These are phyloP conservation scores for Neurospora sp. DNA, from an alignment of 495 filamentous ascomycete genomes.

Conservation along the genomic window DNA sequence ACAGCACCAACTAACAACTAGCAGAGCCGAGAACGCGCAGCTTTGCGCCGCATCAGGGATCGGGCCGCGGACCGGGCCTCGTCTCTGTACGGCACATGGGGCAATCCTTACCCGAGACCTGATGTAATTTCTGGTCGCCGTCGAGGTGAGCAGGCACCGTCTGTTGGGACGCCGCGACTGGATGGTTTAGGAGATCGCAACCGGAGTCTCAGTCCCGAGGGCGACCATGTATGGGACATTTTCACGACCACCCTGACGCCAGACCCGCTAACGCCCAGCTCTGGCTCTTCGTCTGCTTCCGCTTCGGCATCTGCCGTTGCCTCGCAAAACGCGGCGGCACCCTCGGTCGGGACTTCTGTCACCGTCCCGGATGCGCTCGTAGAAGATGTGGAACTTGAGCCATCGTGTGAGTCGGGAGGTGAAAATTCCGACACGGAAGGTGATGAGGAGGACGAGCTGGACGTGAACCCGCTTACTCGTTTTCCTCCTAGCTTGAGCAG, in stretches of 20 bases:
- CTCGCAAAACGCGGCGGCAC: slow-evolving; percentile 23
- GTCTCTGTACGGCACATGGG: background rate
- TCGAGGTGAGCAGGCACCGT: background rate
- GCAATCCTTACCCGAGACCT: background rate
- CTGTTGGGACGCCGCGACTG: slow-evolving; percentile 14
- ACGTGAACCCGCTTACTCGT: slow-evolving; percentile 17
- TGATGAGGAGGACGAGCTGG: slow-evolving; percentile 23
- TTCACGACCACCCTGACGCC: slow-evolving; percentile 70
- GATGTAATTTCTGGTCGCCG: background rate
- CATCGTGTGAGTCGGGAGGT: slow-evolving; percentile 28
- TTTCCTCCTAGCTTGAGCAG: slow-evolving; percentile 7
- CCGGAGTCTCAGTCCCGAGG: slow-evolving; percentile 69
- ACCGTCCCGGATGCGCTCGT: slow-evolving; percentile 21
- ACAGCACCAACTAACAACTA: background rate
- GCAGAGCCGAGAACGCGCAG: background rate
- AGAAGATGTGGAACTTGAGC: slow-evolving; percentile 17
- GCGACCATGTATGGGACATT: slow-evolving; percentile 64
- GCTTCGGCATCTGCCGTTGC: slow-evolving; percentile 38
- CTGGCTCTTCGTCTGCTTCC: slow-evolving; percentile 69
- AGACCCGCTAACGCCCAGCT: slow-evolving; percentile 69
- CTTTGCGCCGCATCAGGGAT: background rate
- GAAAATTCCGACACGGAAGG: slow-evolving; percentile 25
- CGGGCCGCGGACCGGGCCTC: background rate
- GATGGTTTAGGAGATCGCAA: slow-evolving; percentile 80
- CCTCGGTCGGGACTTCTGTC: slow-evolving; percentile 28